Percentiles rank a stretch among this genome's conserved stretches.
phyloP scores from a whole-genome alignment of 768 basidiomycete species.

The Boletus rubescentipes region DNA sequence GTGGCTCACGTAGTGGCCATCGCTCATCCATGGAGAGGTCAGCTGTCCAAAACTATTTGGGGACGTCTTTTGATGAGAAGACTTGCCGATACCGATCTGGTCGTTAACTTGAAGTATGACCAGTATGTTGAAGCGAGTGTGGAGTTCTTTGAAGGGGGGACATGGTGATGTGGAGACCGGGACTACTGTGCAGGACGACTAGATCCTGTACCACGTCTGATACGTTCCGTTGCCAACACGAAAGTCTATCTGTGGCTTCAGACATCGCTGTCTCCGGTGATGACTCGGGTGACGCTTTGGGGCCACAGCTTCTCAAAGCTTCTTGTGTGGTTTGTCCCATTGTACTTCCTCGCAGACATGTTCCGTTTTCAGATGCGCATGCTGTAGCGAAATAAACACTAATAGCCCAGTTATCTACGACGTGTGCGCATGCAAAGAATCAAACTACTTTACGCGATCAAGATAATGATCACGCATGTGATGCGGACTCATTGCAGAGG shows the following conservation, averaged over 20 bases:
- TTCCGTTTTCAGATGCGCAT: too few relatives aligned
- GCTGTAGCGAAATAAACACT: too few relatives aligned
- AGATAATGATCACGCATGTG: too few relatives aligned
- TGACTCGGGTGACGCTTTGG: neutral
- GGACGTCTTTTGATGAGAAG: slow-evolving; percentile 38
- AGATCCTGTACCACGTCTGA: slow-evolving; percentile 47
- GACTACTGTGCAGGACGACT: slow-evolving; percentile 48
- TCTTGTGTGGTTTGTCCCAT: neutral
- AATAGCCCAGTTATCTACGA: too few relatives aligned
- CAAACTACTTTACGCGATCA: too few relatives aligned
- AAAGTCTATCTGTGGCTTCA: slow-evolving; percentile 22
- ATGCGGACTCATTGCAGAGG: too few relatives aligned
- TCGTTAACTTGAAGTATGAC: slow-evolving; percentile 55
- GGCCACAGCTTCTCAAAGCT: neutral
- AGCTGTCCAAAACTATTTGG: slow-evolving; percentile 40
- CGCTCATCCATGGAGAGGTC: slow-evolving; percentile 54
- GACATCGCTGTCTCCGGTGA: slow-evolving; percentile 10
- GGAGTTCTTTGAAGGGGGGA: slow-evolving; percentile 39
- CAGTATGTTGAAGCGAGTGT: slow-evolving; percentile 31
- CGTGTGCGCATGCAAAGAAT: too few relatives aligned
- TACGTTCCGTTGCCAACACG: slow-evolving; percentile 22
- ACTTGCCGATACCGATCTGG: slow-evolving; percentile 47
- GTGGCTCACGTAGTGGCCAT: slow-evolving; percentile 43
- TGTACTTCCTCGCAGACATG: neutral
- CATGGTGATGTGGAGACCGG: slow-evolving; percentile 39